Evolutionary conservation across 805 yeast genomes (phyloP), one percentile per base, ranked within the genome.

Genomic region (Starmerella sp.): DNA sequence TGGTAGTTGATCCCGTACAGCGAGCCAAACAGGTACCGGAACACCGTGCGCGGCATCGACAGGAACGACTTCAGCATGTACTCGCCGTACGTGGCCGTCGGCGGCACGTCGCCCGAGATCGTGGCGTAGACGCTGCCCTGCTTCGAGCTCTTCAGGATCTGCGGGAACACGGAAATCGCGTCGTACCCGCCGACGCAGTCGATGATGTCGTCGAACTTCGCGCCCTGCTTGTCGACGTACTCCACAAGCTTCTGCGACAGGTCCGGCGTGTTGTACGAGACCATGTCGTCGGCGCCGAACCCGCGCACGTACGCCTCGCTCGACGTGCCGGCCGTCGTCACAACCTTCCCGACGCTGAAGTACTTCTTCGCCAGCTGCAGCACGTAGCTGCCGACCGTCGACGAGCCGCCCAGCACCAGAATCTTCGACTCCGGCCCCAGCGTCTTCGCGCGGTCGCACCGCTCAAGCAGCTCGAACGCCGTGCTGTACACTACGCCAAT

Each of bases 331-430:
- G 82, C 77, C 5, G 82, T 74, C 34, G 77, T 80, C 8, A 77
- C 81, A 32, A 86, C 78, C 15, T 74, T 74, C 35, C 71, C 70
- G 7, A 80, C 78, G 2, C 73, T 69, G 54, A 71, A 73, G 53
- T 69, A 66, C 48, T 76, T 67, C 66, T 77, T 81, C 6, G 83
- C 79, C 42, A 84, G 67, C 66, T 82, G 86, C 34, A 79, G 70
- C 4, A 75, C 73, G 58, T 72, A 75, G 36, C 74, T 64, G 29
- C 90, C 89, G n/a, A 84, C 89, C 11, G 84, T 68, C 1, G 95
- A 82, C 13, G 84, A 81, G 32, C 85, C 93, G 37, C 95, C 95
- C 47, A 84, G 70, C 30, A 87, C 74, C 48, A 85, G 72, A 4
- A 84, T 77, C 15, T 38, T 76, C 5, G 79, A 71, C 9, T 72